These are phyloP conservation scores for Xylariaceae sp. DNA, from an alignment of 2,329 filamentous ascomycete genomes.

Conservation along the genomic window DNA sequence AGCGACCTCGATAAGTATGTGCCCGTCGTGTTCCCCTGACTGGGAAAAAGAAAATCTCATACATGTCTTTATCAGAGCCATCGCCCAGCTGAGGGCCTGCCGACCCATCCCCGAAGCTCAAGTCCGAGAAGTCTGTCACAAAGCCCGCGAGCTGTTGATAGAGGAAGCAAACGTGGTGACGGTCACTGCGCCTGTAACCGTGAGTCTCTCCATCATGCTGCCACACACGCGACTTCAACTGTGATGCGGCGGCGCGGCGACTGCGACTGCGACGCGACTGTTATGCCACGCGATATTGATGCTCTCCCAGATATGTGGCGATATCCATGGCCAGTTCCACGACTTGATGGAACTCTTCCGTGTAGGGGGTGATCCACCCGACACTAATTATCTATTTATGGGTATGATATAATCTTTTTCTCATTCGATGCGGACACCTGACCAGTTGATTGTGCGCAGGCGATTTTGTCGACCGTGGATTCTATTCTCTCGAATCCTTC, in stretches of 20 bases:
- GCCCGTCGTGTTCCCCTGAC: neutral
- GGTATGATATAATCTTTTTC: slow-evolving; percentile 46
- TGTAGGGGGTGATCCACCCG: slow-evolving; percentile 87
- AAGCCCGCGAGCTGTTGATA: slow-evolving; percentile 90
- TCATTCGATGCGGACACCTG: slow-evolving; percentile 6
- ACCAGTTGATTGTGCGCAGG: slow-evolving; percentile 46
- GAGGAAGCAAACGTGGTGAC: slow-evolving; percentile 97
- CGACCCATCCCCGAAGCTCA: slow-evolving; percentile 92
- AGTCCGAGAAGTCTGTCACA: slow-evolving; percentile 95
- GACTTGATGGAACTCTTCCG: slow-evolving; percentile 96
- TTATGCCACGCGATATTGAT: slow-evolving; percentile 13
- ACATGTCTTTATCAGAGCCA: slow-evolving; percentile 59
- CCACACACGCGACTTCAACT: neutral
- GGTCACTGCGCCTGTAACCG: slow-evolving; percentile 90
- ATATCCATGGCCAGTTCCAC: slow-evolving; percentile 96
- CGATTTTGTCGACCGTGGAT: slow-evolving; percentile 96
- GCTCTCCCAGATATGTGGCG: slow-evolving; percentile 72
- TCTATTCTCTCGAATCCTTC: slow-evolving; percentile 97
- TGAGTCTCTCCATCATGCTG: slow-evolving; percentile 39
- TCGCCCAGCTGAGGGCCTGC: slow-evolving; percentile 91
- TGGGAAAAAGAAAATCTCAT: slow-evolving; percentile 13
- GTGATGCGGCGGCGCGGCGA: neutral
- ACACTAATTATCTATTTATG: slow-evolving; percentile 97
- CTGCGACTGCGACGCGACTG: neutral
- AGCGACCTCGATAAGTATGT: slow-evolving; percentile 87